These are phyloP conservation scores for Leccinum variicolor DNA, from an alignment of 768 basidiomycete species.

Conservation along the genomic window DNA sequence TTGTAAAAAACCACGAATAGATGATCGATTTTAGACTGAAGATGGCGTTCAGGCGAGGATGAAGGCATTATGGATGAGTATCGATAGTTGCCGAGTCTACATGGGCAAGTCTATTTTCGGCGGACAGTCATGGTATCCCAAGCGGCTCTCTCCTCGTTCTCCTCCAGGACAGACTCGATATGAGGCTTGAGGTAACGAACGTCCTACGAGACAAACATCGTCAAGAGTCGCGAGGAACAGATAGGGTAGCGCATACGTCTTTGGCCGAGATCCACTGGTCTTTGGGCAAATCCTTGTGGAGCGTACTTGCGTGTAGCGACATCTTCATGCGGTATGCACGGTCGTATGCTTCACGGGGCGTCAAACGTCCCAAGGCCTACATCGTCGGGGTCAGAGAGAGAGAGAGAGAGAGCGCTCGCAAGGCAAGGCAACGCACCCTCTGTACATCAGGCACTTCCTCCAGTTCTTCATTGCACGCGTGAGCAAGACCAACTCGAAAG, in stretches of 20 bases:
- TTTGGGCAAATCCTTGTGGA: constrained; percentile 78
- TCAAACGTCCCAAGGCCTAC: constrained; percentile 83
- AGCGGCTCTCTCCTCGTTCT: constrained; percentile 69
- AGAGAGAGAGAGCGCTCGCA: neutral
- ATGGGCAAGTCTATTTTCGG: constrained; percentile 51
- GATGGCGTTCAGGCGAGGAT: neutral
- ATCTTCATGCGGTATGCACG: constrained; percentile 86
- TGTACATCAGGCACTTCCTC: constrained; percentile 80
- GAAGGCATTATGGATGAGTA: constrained; percentile 15
- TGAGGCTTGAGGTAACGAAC: constrained; percentile 82
- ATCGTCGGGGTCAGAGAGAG: neutral
- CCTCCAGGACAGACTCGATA: constrained; percentile 67
- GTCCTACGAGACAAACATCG: constrained; percentile 53
- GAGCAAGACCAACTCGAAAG: neutral
- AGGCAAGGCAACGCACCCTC: constrained; percentile 47
- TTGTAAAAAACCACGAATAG: constrained; percentile 12
- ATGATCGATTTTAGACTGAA: neutral
- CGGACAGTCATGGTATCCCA: constrained; percentile 81
- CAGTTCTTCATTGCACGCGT: constrained; percentile 43
- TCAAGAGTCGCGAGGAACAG: constrained; percentile 1
- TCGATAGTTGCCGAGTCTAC: constrained; percentile 24
- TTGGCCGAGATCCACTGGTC: constrained; percentile 72
- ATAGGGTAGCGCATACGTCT: constrained; percentile 54
- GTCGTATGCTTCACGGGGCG: constrained; percentile 79
- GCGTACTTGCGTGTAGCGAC: constrained; percentile 69